Evolutionary conservation across 345 rosid species (phyloP), one percentile per base, ranked within the genome.

Genomic region (Cochlearia excelsa): DNA sequence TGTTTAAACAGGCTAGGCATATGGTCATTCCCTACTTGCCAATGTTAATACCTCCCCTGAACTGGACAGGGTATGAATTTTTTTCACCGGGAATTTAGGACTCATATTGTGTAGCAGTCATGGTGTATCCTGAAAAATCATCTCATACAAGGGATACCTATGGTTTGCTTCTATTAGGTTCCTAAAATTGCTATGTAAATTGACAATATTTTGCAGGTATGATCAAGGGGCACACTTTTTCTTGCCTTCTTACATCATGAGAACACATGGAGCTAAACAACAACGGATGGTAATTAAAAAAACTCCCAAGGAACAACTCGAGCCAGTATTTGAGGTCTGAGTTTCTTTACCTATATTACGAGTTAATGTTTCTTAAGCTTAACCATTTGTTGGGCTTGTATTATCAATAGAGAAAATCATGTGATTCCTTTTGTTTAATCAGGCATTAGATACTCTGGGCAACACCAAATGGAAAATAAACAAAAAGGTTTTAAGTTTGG

Each of bases 11-110:
- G 99, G 99, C 95, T 49, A 82, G 90, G 70, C 95, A 90, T 77
- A 90, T 90, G 97, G 95, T 94, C 70, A 85, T 94, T 67, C 97
- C 97, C 67, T 90, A 94, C 71, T 80, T 94, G 92, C 99, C 99
- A 44, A 94, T 94, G 99, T 56, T 94, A 72, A 74, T 94, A 62
- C 95, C 99, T 60, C 97, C 99, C 28, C 30, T 63, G 74, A 82
- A 90, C 66, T 94, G 99, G 99, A 84, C 77, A 68, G 90, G 95
- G 99, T 94, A 87, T 65, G 84, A 9, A 9, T 37, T 80, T 37
- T 47, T 50, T 30, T 54, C 33, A 4, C 46, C 27, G 41, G 28
- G 28, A 54, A 54, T 7, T 41, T 40, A 48, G 46, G 33, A 54
- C 52, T 54, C 54, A 1, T 11, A 31, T 56, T 54, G 37, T 50